These are phyloP conservation scores for Ceratocystis variospora DNA, from an alignment of 2,329 filamentous ascomycete species.

Conservation along the genomic window DNA sequence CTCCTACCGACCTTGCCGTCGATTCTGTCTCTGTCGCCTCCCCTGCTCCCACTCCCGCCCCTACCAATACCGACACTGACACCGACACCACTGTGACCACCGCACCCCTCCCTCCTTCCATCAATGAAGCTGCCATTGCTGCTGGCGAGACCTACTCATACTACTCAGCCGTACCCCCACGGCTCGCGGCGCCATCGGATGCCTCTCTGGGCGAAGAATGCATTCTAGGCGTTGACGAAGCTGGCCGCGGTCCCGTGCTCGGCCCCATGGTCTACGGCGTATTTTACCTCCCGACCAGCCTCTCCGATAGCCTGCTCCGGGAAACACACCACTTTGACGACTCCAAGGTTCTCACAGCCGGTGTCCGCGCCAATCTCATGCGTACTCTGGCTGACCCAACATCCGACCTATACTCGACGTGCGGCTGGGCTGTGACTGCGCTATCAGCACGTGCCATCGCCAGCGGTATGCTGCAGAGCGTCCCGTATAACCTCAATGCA, in stretches of 20 bases:
- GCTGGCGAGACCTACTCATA: conserved; percentile 55
- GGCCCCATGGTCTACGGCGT: conserved; percentile 63
- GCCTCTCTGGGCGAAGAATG: conserved; percentile 37
- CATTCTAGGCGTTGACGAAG: conserved; percentile 83
- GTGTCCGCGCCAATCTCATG: conserved; percentile 61
- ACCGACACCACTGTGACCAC: conserved; percentile 18
- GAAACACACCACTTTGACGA: conserved; percentile 80
- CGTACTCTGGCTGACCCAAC: conserved; percentile 52
- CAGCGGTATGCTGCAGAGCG: conserved; percentile 58
- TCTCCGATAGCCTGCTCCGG: conserved; percentile 61
- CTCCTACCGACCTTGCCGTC: conserved; percentile 18
- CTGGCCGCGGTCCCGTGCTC: conserved; percentile 83
- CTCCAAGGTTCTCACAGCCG: conserved; percentile 76
- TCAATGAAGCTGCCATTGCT: conserved; percentile 44
- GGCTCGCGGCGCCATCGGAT: conserved; percentile 35
- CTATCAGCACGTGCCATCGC: conserved; percentile 76
- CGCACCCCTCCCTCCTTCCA: conserved; percentile 55
- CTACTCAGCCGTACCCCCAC: conserved; percentile 53
- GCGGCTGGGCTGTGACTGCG: conserved; percentile 71
- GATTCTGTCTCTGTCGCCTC: conserved; percentile 1
- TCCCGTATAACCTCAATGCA: conserved; percentile 79
- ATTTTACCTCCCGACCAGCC: conserved; percentile 60
- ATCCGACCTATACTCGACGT: conserved; percentile 36
- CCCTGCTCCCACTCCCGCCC: neutral
- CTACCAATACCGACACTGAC: neutral